Evolutionary conservation across 1,139 yeast species (phyloP), one percentile per base, ranked within the genome.

Genomic region (Sugiyamaella novakii): DNA sequence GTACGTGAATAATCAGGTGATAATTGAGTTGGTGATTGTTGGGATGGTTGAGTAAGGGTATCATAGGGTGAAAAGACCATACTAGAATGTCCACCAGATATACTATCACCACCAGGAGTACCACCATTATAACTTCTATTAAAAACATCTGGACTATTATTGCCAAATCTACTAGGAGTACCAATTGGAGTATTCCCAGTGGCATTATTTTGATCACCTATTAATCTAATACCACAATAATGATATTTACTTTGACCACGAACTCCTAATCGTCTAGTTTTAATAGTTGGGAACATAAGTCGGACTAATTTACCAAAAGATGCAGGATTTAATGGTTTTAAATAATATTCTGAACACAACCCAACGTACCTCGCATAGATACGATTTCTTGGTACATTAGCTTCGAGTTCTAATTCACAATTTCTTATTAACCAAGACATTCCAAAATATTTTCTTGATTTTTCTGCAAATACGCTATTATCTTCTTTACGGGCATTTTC

Each of bases 231-330:
- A 1, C 97, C 97, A 69, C 96, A 87, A 65, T 89, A 91, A 64
- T 89, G 96, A 65, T 91, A 89, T 62, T 87, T 87, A 17, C 92
- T 83, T 62, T 86, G 91, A 6, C 96, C 96, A 47, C 96, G 75
- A 69, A 84, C 83, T 10, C 97, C 98, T 52, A 89, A 72, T 54
- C 98, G 76, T 58, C 97, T 77, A 0, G 96, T 87, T 27, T 87
- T 83, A 55, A 88, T 73, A 50, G 75, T 75, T 1, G 96, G 96
- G 61, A 80, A 88, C 11, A 84, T 70, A 6, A 84, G 73, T 54
- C 87, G 77, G 10, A 89, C 91, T 40, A 89, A 72, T 62, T 87
- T 87, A 14, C 97, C 97, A 65, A 89, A 82, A 10, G 91, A 82
- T 0, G 96, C 96, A 12, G 95, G 95, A 22, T 88, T 82, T 49